Percentiles rank a stretch among this genome's conserved stretches.
Conservation (phyloP, 2,329 filamentous ascomycete genomes). For the Blastomyces emzantsi region DNA sequence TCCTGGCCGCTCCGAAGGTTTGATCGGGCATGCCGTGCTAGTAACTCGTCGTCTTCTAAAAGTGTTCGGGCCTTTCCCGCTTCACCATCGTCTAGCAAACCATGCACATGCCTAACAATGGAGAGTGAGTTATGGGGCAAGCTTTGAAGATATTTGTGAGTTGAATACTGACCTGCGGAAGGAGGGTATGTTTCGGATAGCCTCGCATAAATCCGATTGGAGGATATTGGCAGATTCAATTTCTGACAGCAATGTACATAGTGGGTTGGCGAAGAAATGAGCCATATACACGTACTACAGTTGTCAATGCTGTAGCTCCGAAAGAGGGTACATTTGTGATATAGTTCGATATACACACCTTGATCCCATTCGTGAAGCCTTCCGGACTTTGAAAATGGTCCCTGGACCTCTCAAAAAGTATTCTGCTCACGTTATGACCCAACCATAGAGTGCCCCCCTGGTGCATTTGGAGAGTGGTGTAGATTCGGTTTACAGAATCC, state of each 20-base stretch:
- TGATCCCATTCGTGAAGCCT: constrained; percentile 45
- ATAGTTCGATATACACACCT: constrained; percentile 27
- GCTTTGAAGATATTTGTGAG: not conserved
- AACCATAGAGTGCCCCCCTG: constrained; percentile 39
- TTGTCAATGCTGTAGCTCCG: constrained; percentile 18
- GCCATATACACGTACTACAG: constrained; percentile 54
- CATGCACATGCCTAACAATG: constrained; percentile 32
- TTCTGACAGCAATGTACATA: constrained; percentile 43
- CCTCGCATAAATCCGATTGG: constrained; percentile 42
- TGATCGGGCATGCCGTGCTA: constrained; percentile 36
- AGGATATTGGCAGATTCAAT: constrained; percentile 21
- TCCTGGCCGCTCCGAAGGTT: constrained; percentile 34
- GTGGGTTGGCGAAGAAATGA: constrained; percentile 53
- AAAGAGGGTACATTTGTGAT: not conserved
- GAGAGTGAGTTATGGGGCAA: not conserved
- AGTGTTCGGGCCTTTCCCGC: constrained; percentile 34
- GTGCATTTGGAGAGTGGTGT: constrained; percentile 30
- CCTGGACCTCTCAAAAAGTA: constrained; percentile 47
- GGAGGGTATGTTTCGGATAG: constrained; percentile 48
- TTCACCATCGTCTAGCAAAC: constrained; percentile 32
- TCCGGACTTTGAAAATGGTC: constrained; percentile 53
- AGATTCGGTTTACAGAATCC: constrained; percentile 37
- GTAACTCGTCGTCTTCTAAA: constrained; percentile 42
- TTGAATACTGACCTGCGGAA: constrained; percentile 38
- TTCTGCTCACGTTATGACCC: constrained; percentile 44